These are phyloP conservation scores for Prunus kanzakura DNA, from an alignment of 306 rosid species.

Conservation along the genomic window DNA sequence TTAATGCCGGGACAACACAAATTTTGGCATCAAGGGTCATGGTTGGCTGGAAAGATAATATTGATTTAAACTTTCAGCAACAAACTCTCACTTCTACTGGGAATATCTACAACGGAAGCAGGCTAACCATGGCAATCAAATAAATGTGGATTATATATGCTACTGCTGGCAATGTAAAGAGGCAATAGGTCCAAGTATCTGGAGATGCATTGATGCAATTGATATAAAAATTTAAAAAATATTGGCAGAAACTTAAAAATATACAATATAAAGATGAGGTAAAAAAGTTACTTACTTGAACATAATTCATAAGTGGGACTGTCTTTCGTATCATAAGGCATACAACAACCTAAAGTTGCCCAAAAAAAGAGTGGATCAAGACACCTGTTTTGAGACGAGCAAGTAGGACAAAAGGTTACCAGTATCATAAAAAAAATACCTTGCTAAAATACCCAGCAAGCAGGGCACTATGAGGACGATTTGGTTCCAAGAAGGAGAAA, in stretches of 20 bases:
- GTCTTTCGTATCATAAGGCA: slow-evolving; percentile 97
- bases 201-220: not conserved
- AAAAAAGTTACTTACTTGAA: slow-evolving; percentile 57
- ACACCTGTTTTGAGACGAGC: not conserved
- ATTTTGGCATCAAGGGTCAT: not conserved
- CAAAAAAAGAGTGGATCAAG: slow-evolving; percentile 15
- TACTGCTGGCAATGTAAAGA: not conserved
- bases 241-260: slow-evolving; percentile 1
- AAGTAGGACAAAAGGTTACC: not conserved
- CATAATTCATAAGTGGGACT: slow-evolving; percentile 90
- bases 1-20: not conserved
- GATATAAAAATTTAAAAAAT: not conserved
- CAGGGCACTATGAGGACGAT: slow-evolving; percentile 72
- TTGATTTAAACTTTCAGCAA: not conserved
- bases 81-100: not conserved
- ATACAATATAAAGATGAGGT: not conserved
- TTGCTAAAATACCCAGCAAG: slow-evolving; percentile 97
- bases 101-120: not conserved
- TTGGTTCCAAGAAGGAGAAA: slow-evolving; percentile 90
- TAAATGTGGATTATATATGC: not conserved
- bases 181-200: not conserved
- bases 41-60: not conserved
- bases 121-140: not conserved
- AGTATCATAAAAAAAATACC: slow-evolving; percentile 33
- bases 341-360: slow-evolving; percentile 68